phyloP scores from a whole-genome alignment of 148 eudicot genomes.

The Rhododendron vialii region DNA sequence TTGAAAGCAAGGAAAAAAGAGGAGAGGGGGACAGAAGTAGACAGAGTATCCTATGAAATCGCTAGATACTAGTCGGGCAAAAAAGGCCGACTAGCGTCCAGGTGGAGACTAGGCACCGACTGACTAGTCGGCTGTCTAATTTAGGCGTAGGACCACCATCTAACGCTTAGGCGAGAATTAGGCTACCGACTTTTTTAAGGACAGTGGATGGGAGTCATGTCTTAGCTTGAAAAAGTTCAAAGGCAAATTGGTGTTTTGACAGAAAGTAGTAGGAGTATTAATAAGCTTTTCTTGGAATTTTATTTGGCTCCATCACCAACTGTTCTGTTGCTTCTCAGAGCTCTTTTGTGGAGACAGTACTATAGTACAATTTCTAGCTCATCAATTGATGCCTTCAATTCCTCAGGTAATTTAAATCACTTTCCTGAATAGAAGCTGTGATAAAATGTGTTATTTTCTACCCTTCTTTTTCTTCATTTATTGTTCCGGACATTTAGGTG shows the following conservation, averaged over 20 bases:
- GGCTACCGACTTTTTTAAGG: too few species aligned
- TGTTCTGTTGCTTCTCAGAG: not conserved
- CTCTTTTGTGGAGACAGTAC: not conserved
- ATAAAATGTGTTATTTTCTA: not conserved
- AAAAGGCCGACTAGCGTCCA: too few species aligned
- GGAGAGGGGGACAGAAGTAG: constrained; percentile 14
- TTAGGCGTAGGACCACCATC: too few species aligned
- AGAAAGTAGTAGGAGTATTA: not conserved
- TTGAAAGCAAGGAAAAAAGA: constrained; percentile 18
- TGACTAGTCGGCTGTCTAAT: too few species aligned
- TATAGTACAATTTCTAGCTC: not conserved
- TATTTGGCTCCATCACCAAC: not conserved
- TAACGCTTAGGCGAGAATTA: too few species aligned
- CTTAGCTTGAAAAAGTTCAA: constrained; percentile 13
- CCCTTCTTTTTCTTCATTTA: not conserved
- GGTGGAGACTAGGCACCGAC: too few species aligned
- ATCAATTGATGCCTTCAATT: not conserved
- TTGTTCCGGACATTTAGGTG: not conserved
- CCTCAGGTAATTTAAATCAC: constrained; percentile 6
- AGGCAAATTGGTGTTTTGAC: not conserved
- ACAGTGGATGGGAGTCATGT: not conserved
- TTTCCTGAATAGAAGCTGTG: not conserved
- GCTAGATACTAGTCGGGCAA: too few species aligned
- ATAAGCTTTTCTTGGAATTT: not conserved
- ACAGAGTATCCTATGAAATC: constrained; percentile 28